A percentile compares a stretch with the other conserved stretches of the same genome.
Evolutionary conservation across 208 protist species (phyloP).

Genomic region (Tritrichomonas musculus): DNA sequence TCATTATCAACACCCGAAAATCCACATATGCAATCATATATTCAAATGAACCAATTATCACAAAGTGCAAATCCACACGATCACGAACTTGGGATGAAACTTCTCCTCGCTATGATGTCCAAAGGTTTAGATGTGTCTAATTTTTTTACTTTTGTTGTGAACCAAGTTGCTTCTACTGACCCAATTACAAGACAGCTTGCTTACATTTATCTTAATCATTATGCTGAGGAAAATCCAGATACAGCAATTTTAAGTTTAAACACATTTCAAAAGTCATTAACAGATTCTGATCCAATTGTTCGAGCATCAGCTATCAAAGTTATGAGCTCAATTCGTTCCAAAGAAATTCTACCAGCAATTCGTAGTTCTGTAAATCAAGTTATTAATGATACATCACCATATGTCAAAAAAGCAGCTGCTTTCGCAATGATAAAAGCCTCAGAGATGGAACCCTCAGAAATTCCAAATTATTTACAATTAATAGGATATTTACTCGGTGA

Average conservation of each 20-base stretch:
- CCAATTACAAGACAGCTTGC: not conserved
- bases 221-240: not conserved
- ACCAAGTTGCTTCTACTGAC: not conserved
- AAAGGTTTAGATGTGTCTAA: not conserved
- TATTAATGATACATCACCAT: not conserved
- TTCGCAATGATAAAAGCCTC: constrained; percentile 31
- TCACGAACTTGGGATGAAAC: not conserved
- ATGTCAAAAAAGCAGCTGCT: constrained; percentile 24
- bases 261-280: not conserved
- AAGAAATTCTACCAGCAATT: constrained; percentile 10
- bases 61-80: not conserved
- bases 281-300: constrained; percentile 13
- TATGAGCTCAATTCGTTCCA: not conserved
- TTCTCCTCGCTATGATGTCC: not conserved
- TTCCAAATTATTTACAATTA: not conserved
- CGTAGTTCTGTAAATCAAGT: not conserved
- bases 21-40: not conserved
- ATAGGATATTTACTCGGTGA: not conserved
- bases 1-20: no score
- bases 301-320: constrained; percentile 1
- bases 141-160: not conserved
- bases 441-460: not conserved
- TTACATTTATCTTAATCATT: constrained; percentile 7
- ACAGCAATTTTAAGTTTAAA: not conserved
- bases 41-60: not conserved